Evolutionary conservation across 495 filamentous ascomycete species (phyloP).

Genomic region (Daldinia bambusicola): DNA sequence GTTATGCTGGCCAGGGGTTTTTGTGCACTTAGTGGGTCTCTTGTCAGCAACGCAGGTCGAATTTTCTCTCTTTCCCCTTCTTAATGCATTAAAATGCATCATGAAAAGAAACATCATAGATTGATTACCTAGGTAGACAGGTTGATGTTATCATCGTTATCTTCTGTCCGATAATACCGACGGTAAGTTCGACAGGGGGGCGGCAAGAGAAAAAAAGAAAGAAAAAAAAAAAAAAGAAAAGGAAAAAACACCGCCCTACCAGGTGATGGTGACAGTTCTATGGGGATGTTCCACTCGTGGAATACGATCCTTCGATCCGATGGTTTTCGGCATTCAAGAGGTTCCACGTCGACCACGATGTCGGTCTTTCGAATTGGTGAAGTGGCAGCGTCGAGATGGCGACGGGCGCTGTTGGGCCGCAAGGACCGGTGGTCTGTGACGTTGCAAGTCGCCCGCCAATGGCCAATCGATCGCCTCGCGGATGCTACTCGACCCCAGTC

Average conservation of each 20-base stretch:
- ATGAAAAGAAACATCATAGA: neutral
- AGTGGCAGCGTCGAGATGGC: conserved; percentile 15
- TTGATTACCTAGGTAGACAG: no score
- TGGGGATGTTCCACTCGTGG: conserved; percentile 19
- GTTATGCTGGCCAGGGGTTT: conserved; percentile 6
- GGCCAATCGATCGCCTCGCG: conserved; percentile 40
- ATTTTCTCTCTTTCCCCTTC: neutral
- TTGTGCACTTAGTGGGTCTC: conserved; percentile 7
- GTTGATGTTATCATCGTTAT: conserved; percentile 1
- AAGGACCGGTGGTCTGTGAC: conserved; percentile 39
- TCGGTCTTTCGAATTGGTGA: conserved; percentile 21
- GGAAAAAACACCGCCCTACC: conserved; percentile 8
- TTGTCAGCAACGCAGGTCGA: neutral
- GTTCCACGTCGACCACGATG: conserved; percentile 38
- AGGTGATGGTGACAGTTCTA: conserved; percentile 16
- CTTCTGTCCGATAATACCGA: conserved; percentile 4
- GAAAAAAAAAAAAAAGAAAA: no score
- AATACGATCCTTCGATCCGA: conserved; percentile 22
- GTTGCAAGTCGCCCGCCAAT: conserved; percentile 43
- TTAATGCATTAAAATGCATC: neutral
- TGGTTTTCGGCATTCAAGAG: conserved; percentile 26
- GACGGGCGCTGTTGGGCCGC: conserved; percentile 38
- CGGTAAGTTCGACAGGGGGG: neutral
- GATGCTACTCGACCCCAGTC: conserved; percentile 34
- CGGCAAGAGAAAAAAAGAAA: conserved; percentile 3